These are phyloP conservation scores for Mortierella antarctica DNA, from an alignment of 192 early-diverging fungal species.

Conservation along the genomic window DNA sequence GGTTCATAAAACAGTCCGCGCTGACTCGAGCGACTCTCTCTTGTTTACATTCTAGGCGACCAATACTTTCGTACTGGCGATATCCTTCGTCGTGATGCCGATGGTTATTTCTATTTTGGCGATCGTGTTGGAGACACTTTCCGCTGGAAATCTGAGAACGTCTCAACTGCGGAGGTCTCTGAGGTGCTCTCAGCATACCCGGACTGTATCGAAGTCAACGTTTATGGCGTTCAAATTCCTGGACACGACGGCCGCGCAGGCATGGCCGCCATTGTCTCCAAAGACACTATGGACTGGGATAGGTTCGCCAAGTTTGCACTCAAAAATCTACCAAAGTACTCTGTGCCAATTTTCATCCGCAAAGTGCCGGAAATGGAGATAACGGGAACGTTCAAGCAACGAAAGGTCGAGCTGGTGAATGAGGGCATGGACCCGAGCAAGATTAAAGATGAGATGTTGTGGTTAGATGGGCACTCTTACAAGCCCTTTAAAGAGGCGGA, in stretches of 20 bases:
- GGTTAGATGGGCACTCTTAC: constrained; percentile 59
- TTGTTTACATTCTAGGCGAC: constrained; percentile 60
- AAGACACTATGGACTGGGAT: constrained; percentile 57
- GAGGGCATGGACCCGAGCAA: constrained; percentile 61
- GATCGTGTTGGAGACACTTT: constrained; percentile 81
- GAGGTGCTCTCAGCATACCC: constrained; percentile 66
- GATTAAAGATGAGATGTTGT: constrained; percentile 55
- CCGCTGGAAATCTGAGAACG: constrained; percentile 76
- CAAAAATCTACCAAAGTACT: constrained; percentile 69
- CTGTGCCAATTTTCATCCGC: constrained; percentile 74
- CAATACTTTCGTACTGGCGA: constrained; percentile 71
- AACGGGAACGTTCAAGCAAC: constrained; percentile 65
- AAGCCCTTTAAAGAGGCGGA: constrained; percentile 51
- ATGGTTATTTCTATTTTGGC: constrained; percentile 72
- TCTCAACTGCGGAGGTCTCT: constrained; percentile 70
- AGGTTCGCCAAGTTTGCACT: constrained; percentile 55
- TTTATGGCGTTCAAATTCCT: constrained; percentile 74
- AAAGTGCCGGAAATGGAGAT: constrained; percentile 64
- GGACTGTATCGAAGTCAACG: constrained; percentile 70
- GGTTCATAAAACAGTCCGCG: background rate
- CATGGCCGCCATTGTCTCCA: constrained; percentile 72
- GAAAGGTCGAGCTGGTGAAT: constrained; percentile 59
- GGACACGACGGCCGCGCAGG: constrained; percentile 74
- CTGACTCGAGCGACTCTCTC: background rate
- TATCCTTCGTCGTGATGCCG: constrained; percentile 62